Evolutionary conservation across 2,329 filamentous ascomycete species (phyloP), one percentile per base, ranked within the genome.

Genomic region (Thelonectria blattea): DNA sequence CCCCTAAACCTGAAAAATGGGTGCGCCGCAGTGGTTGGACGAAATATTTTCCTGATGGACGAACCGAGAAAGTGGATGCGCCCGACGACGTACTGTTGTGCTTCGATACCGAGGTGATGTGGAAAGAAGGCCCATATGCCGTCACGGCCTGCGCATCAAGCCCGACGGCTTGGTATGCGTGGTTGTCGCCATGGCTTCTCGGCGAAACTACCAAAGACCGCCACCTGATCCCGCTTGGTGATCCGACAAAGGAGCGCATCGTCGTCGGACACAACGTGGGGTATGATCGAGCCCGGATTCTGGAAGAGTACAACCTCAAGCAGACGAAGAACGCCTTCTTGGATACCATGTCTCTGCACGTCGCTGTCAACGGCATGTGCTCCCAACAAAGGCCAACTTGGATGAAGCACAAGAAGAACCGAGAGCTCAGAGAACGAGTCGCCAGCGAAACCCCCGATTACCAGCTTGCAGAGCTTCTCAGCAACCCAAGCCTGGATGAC

Each of bases 331-430:
- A 93, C 68, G 90, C 87, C 45, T 99, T 97, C 73, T 78, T 99
- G 52, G 95, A 99, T 74, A 99, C 95, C 30, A 99, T 99, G 95
- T 98, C 94, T 2, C 80, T 99, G 18, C 95, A 99, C 74, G 94
- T 97, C 8, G 96, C 96, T 2, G 94, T 97, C 22, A 99, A 99
- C 73, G 95, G 95, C 63, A 99, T 99, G 95, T 99, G 95, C 76
- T 98, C 95, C 20, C 89, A 91, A 66, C 95, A 99, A 75, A 86
- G 95, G 51, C 95, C 96, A 9, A 97, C 92, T 0, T 99, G 95
- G 95, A 93, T 97, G 89, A 96, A 92, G 75, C 92, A 97, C 75
- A 91, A 92, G 73, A 99, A 99, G 79, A 92, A 90, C 65, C 85
- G 90, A 59, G 94, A 98, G 72, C 71, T 94, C 47, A 83, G 92